These are phyloP conservation scores for Cutaneotrichosporon mucoides DNA, from an alignment of 1,284 basidiomycete species.

Conservation along the genomic window DNA sequence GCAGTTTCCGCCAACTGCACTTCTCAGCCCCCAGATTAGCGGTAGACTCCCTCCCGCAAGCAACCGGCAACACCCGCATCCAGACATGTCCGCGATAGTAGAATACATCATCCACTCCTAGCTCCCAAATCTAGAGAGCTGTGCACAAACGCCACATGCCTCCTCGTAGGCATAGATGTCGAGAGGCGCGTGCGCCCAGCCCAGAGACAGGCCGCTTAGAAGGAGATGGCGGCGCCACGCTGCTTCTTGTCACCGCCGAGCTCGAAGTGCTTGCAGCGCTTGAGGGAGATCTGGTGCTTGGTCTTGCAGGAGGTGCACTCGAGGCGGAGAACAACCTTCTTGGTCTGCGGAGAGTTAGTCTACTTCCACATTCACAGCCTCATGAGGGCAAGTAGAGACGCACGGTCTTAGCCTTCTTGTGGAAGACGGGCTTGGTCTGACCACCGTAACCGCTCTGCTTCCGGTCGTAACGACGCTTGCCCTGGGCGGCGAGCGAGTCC, in stretches of 20 bases:
- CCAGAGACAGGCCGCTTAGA: constrained; percentile 22
- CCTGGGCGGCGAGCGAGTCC: constrained; percentile 92
- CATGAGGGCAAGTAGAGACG: constrained; percentile 11
- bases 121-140: constrained; percentile 4
- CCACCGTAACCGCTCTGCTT: constrained; percentile 99
- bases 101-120: constrained; percentile 18
- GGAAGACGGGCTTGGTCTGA: constrained; percentile 99
- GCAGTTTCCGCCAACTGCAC: no score
- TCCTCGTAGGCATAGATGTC: no score
- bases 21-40: no score
- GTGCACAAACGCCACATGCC: background rate
- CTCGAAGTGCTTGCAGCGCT: constrained; percentile 99
- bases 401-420: constrained; percentile 59
- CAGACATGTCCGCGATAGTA: constrained; percentile 11
- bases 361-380: no score
- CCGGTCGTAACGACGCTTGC: constrained; percentile 98
- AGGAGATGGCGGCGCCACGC: constrained; percentile 59
- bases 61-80: no score
- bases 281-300: constrained; percentile 92
- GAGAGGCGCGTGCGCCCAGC: background rate
- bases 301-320: constrained; percentile 99
- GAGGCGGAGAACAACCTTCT: constrained; percentile 97
- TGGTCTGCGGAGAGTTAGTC: constrained; percentile 56
- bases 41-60: no score
- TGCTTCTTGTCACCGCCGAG: constrained; percentile 99